Evolutionary conservation across 352 stramenopile species (phyloP), one percentile per base, ranked within the genome.

Genomic region (Phytopythium cucurbitacearum): DNA sequence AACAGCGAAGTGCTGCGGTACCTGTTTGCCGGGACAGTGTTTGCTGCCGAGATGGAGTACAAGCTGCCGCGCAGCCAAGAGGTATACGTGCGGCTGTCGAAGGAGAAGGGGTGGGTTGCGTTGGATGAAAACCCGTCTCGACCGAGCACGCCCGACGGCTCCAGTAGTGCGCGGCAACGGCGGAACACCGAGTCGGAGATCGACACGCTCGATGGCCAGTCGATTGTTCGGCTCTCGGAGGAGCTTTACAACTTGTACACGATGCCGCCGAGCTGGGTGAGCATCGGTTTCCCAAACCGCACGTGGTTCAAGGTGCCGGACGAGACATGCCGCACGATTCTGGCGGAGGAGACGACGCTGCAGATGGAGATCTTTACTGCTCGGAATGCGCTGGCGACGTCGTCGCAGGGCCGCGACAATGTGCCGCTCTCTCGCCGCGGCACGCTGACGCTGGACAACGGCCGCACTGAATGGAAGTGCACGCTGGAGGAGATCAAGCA

Each of bases 401-500:
- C 76, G 11, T 91, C 83, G 2, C 83, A 91, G 48, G 83, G 80
- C 28, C 63, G 73, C 13, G 83, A 93, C 7, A 71, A 71, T 37
- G 76, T 93, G 15, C 80, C 83, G 32, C 59, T 93, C 6, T 83
- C 71, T 38, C 78, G 83, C 0, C 67, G 69, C 4, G 83, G 83
- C 7, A 62, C 53, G 2, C 46, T 91, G 8, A 68, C 60, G 21
- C 48, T 89, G 11, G 60, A 86, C 6, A 59, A 83, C 37, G 77
- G 75, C 7, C 62, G 64, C 7, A 72, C 64, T 3, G 66, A 74
- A 48, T 88, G 77, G 73, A 77, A 80, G 36, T 85, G 76, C 35
- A 84, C 67, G 16, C 55, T 93, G 35, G 83, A 93, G 51, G 83
- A 93, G 64, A 93, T 93, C 59, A 93, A 93, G 57, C 83, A 93